Evolutionary conservation across 345 rosid genomes (phyloP).

Genomic region (Salix viminalis): DNA sequence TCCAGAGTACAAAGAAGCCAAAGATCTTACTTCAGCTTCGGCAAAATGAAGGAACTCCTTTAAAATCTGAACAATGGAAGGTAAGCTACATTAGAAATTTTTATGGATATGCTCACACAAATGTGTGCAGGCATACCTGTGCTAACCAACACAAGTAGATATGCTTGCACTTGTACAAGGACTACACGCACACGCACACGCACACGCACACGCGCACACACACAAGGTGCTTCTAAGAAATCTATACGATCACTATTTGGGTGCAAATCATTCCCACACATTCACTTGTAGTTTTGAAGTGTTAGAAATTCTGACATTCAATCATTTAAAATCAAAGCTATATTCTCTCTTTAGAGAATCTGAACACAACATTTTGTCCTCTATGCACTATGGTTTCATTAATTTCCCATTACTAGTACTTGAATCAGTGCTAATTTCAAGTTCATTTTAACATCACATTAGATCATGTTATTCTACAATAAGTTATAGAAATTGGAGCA

Average conservation of each 20-base stretch:
- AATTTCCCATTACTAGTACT: background rate
- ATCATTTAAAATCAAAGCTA: background rate
- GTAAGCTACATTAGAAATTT: background rate
- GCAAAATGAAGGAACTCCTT: constrained; percentile 77
- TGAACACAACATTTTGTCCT: background rate
- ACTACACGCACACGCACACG: no score
- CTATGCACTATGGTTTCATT: background rate
- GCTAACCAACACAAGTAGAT: background rate
- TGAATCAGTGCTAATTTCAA: background rate
- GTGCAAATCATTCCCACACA: background rate
- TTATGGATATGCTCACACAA: background rate
- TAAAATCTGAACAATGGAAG: constrained; percentile 39
- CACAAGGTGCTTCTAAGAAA: background rate
- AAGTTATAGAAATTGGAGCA: background rate
- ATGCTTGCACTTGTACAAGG: background rate
- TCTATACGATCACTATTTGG: background rate
- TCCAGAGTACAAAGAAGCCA: constrained; percentile 74
- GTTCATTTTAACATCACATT: background rate
- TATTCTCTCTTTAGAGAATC: background rate
- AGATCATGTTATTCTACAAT: background rate
- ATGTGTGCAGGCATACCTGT: background rate
- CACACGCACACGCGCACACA: no score
- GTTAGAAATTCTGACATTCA: background rate
- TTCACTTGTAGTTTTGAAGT: background rate
- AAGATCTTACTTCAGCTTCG: constrained; percentile 76